These are phyloP conservation scores for Mortierella hygrophila DNA, from an alignment of 192 early-diverging fungal species.

Conservation along the genomic window DNA sequence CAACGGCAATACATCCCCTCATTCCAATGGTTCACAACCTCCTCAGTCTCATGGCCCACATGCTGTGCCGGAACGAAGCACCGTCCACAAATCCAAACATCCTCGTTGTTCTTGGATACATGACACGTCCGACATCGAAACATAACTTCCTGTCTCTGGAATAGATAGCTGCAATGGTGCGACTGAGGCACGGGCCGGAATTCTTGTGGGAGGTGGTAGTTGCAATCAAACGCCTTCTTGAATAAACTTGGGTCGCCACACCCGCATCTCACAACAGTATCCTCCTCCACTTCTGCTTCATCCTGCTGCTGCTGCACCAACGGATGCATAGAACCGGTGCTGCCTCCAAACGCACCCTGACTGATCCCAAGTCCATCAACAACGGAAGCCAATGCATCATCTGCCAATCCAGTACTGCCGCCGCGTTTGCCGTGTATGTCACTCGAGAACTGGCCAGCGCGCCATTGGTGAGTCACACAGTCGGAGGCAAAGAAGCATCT, in stretches of 20 bases:
- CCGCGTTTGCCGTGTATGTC: neutral
- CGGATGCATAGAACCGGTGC: neutral
- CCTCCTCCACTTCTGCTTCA: neutral
- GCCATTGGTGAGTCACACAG: slow-evolving; percentile 36
- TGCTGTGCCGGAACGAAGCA: slow-evolving; percentile 37
- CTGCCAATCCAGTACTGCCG: neutral
- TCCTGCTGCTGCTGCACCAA: neutral
- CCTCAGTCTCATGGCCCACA: slow-evolving; percentile 18
- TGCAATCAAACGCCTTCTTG: slow-evolving; percentile 37
- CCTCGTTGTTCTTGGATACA: neutral
- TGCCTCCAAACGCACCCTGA: neutral
- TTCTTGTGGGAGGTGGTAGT: slow-evolving; percentile 33
- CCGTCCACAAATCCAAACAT: slow-evolving; percentile 42
- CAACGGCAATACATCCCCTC: slow-evolving; percentile 46
- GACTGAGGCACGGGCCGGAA: slow-evolving; percentile 35
- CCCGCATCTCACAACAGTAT: slow-evolving; percentile 3
- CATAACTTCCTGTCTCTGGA: slow-evolving; percentile 33
- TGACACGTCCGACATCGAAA: slow-evolving; percentile 28
- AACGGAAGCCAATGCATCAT: neutral
- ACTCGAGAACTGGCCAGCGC: slow-evolving; percentile 16
- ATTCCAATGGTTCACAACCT: slow-evolving; percentile 13
- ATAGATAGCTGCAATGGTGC: slow-evolving; percentile 38
- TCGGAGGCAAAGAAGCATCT: slow-evolving; percentile 39
- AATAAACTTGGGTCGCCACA: slow-evolving; percentile 41
- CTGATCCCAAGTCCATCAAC: slow-evolving; percentile 8